Percentiles rank a stretch among this genome's conserved stretches.
phyloP scores from a whole-genome alignment of 805 yeast species.

The Starmerella ratchasimensis region DNA sequence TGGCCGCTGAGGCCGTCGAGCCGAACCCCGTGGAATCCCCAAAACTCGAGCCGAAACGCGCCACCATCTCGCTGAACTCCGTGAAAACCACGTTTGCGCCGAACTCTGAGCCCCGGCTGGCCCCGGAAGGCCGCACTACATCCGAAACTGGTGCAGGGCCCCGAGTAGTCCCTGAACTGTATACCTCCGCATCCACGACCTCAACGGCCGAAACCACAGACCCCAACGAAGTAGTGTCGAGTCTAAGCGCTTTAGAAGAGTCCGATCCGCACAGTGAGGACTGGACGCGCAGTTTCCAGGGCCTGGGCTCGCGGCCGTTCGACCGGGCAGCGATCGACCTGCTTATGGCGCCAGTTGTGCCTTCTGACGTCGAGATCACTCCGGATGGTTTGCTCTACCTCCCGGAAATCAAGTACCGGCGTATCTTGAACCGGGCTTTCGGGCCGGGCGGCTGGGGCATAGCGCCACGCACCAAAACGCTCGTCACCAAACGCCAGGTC shows the following conservation, averaged over 20 bases:
- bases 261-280: conserved; percentile 26
- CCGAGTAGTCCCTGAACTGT: conserved; percentile 4
- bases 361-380: conserved; percentile 75
- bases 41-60: no score
- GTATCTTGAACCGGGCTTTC: conserved; percentile 77
- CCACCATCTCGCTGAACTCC: no score
- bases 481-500: conserved; percentile 56
- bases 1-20: no score
- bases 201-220: conserved; percentile 3
- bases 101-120: no score
- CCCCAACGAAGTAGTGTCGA: conserved; percentile 5
- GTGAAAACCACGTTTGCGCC: no score
- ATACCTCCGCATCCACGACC: conserved; percentile 5
- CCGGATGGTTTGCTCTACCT: conserved; percentile 87
- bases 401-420: conserved; percentile 90
- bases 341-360: conserved; percentile 48
- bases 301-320: conserved; percentile 72
- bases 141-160: no score
- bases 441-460: conserved; percentile 99
- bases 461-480: conserved; percentile 80
- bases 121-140: no score
- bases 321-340: conserved; percentile 42
- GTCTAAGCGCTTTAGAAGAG: conserved; percentile 6
- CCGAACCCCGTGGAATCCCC: no score
- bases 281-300: conserved; percentile 82